Conservation (phyloP, 2,329 filamentous ascomycete species). For the Aureobasidium sp. region DNA sequence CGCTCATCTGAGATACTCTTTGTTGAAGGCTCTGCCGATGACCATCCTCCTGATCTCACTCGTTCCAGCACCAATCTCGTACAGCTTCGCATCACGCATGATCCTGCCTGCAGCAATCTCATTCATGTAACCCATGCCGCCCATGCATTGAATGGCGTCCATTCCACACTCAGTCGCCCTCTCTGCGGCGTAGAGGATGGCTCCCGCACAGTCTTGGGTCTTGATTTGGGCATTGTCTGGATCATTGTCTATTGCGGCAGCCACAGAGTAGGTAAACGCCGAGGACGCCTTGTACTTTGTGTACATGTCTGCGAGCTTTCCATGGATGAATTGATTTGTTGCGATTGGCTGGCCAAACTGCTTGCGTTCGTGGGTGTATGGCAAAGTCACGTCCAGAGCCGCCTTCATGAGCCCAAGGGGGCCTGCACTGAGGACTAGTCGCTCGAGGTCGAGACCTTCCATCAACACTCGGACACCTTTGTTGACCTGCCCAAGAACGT, state of each 20-base stretch:
- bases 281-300: slow-evolving; percentile 78
- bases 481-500: slow-evolving; percentile 73
- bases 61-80: slow-evolving; percentile 95
- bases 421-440: slow-evolving; percentile 83
- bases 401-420: slow-evolving; percentile 94
- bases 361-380: slow-evolving; percentile 80
- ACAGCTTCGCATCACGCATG: slow-evolving; percentile 71
- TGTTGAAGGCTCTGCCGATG: slow-evolving; percentile 87
- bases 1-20: slow-evolving; percentile 49
- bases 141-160: slow-evolving; percentile 85
- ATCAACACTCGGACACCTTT: slow-evolving; percentile 85
- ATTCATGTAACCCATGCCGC: slow-evolving; percentile 68
- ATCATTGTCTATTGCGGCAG: slow-evolving; percentile 66
- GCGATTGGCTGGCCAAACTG: slow-evolving; percentile 85
- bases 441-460: slow-evolving; percentile 91
- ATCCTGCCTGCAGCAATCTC: slow-evolving; percentile 87
- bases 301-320: slow-evolving; percentile 94
- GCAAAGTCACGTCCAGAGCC: slow-evolving; percentile 73
- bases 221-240: slow-evolving; percentile 46
- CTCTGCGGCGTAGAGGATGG: slow-evolving; percentile 89
- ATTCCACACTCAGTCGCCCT: slow-evolving; percentile 78
- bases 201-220: slow-evolving; percentile 90
- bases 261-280: slow-evolving; percentile 84
- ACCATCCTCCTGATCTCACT: slow-evolving; percentile 92
- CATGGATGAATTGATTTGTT: slow-evolving; percentile 88